Conservation (phyloP, 2,329 filamentous ascomycete species). For the Cryphonectria radicalis region DNA sequence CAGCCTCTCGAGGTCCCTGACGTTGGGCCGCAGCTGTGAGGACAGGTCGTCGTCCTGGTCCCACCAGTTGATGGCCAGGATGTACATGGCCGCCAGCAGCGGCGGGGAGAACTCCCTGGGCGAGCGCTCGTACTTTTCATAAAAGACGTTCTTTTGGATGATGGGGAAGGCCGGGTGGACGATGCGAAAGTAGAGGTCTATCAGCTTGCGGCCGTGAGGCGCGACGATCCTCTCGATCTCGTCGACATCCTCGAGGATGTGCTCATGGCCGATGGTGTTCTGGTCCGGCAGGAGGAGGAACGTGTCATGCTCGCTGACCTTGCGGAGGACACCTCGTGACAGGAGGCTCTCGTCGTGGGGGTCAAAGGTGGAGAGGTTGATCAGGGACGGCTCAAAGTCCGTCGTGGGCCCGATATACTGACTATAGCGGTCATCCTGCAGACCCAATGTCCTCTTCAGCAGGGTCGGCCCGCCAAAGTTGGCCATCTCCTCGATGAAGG, state of each 20-base stretch:
- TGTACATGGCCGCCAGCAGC: constrained; percentile 63
- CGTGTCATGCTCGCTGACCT: constrained; percentile 77
- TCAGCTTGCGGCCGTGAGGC: constrained; percentile 64
- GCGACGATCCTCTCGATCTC: constrained; percentile 66
- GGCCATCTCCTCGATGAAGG: constrained; percentile 71
- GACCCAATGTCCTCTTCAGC: constrained; percentile 71
- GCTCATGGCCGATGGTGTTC: constrained; percentile 72
- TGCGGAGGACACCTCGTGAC: constrained; percentile 69
- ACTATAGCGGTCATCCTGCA: constrained; percentile 78
- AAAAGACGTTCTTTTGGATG: constrained; percentile 63
- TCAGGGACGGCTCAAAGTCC: constrained; percentile 81
- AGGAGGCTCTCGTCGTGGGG: constrained; percentile 79
- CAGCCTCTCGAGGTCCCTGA: constrained; percentile 41
- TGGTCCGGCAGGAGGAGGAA: constrained; percentile 81
- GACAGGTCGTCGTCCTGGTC: constrained; percentile 59
- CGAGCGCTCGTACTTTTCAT: constrained; percentile 63
- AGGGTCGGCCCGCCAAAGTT: constrained; percentile 69
- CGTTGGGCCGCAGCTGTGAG: constrained; percentile 47
- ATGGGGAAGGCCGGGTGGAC: constrained; percentile 64
- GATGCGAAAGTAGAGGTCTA: constrained; percentile 70
- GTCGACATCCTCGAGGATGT: constrained; percentile 69
- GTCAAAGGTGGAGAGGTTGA: constrained; percentile 80
- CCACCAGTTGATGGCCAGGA: constrained; percentile 66
- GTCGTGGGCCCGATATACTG: constrained; percentile 84
- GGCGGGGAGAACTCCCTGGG: constrained; percentile 63